Conservation (phyloP, 2,329 filamentous ascomycete species). For the Aspergillus sp. region DNA sequence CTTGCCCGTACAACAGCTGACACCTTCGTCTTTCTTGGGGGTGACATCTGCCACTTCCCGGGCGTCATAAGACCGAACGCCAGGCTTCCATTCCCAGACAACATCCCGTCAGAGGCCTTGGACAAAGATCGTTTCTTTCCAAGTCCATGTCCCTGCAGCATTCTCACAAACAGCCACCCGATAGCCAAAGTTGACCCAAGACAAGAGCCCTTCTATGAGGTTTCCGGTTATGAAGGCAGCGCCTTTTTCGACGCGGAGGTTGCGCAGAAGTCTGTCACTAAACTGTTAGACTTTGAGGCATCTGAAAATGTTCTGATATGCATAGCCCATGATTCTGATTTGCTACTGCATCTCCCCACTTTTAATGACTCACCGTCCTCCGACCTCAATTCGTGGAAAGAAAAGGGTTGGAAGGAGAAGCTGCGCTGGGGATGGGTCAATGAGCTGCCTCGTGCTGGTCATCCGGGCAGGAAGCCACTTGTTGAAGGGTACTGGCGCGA, state of each 20-base stretch:
- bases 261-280: constrained; percentile 6
- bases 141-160: constrained; percentile 8
- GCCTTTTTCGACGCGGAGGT: background rate
- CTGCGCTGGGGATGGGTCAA: constrained; percentile 13
- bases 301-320: constrained; percentile 6
- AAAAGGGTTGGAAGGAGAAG: constrained; percentile 9
- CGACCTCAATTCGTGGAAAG: constrained; percentile 11
- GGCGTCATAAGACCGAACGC: constrained; percentile 33
- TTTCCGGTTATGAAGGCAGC: background rate
- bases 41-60: constrained; percentile 27
- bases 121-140: constrained; percentile 1
- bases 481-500: constrained; percentile 13
- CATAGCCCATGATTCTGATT: constrained; percentile 9
- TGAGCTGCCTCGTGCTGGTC: constrained; percentile 6
- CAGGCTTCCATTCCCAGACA: constrained; percentile 28
- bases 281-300: constrained; percentile 1
- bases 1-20: constrained; percentile 28
- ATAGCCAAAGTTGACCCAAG: background rate
- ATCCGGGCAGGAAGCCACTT: constrained; percentile 1
- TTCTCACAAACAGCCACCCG: constrained; percentile 5
- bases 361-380: constrained; percentile 1
- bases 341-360: constrained; percentile 3
- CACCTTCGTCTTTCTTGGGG: constrained; percentile 31
- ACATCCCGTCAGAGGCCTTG: background rate
- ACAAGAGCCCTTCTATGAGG: constrained; percentile 5